These are phyloP conservation scores for Beauveria rudraprayagi DNA, from an alignment of 2,329 filamentous ascomycete genomes.

Conservation along the genomic window DNA sequence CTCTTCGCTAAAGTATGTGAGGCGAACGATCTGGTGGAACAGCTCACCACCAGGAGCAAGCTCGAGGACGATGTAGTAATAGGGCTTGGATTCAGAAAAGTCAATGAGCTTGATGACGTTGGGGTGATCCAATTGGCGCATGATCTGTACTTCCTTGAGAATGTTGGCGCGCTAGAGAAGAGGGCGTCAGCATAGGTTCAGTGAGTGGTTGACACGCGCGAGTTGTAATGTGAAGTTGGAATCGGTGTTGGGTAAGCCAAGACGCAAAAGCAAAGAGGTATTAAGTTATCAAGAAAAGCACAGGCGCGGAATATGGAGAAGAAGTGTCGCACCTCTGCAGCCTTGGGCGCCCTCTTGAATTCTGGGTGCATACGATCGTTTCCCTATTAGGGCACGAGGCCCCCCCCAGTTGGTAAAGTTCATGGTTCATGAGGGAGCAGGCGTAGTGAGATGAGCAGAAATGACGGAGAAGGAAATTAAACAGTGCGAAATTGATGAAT, in stretches of 20 bases:
- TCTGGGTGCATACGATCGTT: conserved; percentile 90
- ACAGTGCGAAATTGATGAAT: conserved; percentile 15
- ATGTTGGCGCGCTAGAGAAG: conserved; percentile 81
- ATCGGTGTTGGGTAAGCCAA: background rate
- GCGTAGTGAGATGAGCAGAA: background rate
- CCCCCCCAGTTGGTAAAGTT: conserved; percentile 46
- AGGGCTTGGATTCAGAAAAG: conserved; percentile 87
- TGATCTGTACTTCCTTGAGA: conserved; percentile 96
- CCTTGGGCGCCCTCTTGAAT: conserved; percentile 90
- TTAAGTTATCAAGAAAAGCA: conserved; percentile 16
- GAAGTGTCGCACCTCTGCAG: conserved; percentile 81
- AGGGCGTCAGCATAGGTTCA: conserved; percentile 19
- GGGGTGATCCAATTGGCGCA: conserved; percentile 92
- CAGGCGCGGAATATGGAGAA: conserved; percentile 24
- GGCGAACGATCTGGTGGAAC: conserved; percentile 95
- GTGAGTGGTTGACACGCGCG: background rate
- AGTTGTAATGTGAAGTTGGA: background rate
- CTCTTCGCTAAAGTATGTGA: conserved; percentile 98
- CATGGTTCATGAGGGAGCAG: conserved; percentile 14
- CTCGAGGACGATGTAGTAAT: conserved; percentile 96
- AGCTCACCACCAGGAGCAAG: conserved; percentile 91
- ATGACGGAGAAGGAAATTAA: conserved; percentile 8
- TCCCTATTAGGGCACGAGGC: conserved; percentile 55
- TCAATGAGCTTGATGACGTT: conserved; percentile 93
- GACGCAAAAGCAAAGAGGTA: background rate